Evolutionary conservation across 75 land plant genomes (phyloP).

Genomic region (Pinus taeda): DNA sequence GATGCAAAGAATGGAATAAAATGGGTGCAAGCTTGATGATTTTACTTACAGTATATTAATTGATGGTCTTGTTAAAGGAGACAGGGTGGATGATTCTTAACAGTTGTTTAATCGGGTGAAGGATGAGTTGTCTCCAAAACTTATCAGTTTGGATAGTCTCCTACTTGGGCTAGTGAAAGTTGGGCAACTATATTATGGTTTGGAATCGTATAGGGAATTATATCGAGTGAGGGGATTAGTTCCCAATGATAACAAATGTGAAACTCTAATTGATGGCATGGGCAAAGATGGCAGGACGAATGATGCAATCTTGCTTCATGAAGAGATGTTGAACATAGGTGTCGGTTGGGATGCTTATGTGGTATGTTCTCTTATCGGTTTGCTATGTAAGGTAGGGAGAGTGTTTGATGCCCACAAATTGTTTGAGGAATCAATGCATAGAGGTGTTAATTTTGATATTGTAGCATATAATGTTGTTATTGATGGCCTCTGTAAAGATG

Average conservation of each 20-base stretch:
- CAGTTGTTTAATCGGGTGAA: constrained; percentile 74
- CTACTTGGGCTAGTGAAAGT: constrained; percentile 54
- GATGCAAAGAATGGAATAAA: constrained; percentile 46
- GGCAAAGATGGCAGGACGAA: constrained; percentile 33
- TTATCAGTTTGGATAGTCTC: constrained; percentile 57
- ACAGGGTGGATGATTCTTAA: constrained; percentile 50
- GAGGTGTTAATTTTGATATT: constrained; percentile 26
- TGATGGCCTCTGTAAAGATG: constrained; percentile 38
- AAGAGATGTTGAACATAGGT: constrained; percentile 26
- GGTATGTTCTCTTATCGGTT: constrained; percentile 40
- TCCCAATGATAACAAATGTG: constrained; percentile 29
- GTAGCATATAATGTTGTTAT: constrained; percentile 46
- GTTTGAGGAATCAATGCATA: constrained; percentile 43
- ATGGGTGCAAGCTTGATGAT: constrained; percentile 64
- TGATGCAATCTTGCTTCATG: constrained; percentile 30
- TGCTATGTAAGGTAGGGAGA: constrained; percentile 42
- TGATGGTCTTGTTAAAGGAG: constrained; percentile 58
- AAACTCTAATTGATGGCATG: constrained; percentile 44
- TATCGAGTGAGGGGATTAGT: constrained; percentile 12
- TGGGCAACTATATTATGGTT: constrained; percentile 57
- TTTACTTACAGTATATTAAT: constrained; percentile 73
- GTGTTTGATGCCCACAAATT: constrained; percentile 39
- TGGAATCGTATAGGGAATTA: constrained; percentile 26
- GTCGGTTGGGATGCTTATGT: constrained; percentile 36
- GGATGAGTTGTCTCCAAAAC: constrained; percentile 51